Base-by-base conservation (phyloP, 2,329 filamentous ascomycete genomes). In the Alternaria sp. region DNA sequence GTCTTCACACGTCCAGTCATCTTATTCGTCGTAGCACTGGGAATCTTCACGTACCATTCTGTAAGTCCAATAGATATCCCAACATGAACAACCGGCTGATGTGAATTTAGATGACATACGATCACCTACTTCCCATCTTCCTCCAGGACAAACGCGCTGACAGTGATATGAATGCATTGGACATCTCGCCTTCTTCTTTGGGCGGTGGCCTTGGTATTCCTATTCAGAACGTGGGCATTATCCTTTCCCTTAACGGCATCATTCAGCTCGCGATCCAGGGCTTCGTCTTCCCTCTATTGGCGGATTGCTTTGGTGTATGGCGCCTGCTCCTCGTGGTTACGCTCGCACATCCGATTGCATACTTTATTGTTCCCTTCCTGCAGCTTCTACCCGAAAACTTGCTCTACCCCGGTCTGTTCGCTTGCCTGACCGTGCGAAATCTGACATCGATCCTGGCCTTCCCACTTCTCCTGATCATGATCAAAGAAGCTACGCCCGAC, bases 41-140 rank as follows among this genome's bases (percentile, higher is more conserved):
- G 91, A 44, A 92, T 97, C 64, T 97, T 96, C 81, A 95, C 93
- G 5, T 96, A 96, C 76, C 94, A 97, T 79, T 93, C 91, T 38
- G 73, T 75, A 68, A 64, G 72, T 59, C 9, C 9, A 11, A 9
- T 42, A 5, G 11, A 5, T 11, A 30, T 20, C 22, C 18, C 36
- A 36, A 4, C 16, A 30, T n/a, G 20, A n/a, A 42, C 28, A 11
- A 11, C 14, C 24, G n/a, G 32, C 61, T 65, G 34, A 68, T 49
- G 6, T 26, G 14, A 18, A 47, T 22, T 32, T 24, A 75, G 70
- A 97, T 97, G 93, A 93, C 91, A 0, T 97, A 92, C 79, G 94
- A 97, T 73, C 92, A 96, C 75, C 85, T 97, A 1, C 84, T 97
- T 54, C 94, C 94, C 7, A 97, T 97, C 61, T 97, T 97, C 80